Base-by-base conservation (phyloP, 2,329 filamentous ascomycete genomes). In the Colletotrichum sidae region DNA sequence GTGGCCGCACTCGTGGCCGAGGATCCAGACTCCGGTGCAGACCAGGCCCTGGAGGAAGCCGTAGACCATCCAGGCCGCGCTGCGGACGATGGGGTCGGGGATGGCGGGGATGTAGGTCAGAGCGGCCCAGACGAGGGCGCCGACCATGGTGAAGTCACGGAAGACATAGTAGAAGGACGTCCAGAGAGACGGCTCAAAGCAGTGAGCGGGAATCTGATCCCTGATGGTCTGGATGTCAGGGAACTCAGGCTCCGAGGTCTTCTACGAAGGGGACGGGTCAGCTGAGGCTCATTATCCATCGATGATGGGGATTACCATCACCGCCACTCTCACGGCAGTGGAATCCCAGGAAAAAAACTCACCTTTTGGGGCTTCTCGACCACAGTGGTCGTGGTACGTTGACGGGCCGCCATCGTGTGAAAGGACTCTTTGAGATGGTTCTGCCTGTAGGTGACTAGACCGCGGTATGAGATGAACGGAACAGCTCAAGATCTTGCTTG, bases 1-100 rank as follows among this genome's bases (percentile, higher is more conserved):
- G 75, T 92, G 90, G 55, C 90, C 90, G 74, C 87, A 90, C 75
- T 92, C 90, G 74, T 92, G 90, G 13, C 86, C 89, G 45, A 92
- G 79, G 69, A 90, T 89, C 90, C 90, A 92, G 70, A 92, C 78
- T 4, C 90, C 90, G 3, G 88, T 91, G 74, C 88, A 87, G 70
- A 90, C 78, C 35, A 90, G 83, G 55, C 90, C 89, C 77, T 91
- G 88, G 50, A 86, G 71, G 75, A 88, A 90, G 68, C 86, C 84
- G 75, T 92, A 92, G 47, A 77, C 74, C 37, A 79, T 77, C 87
- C 87, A 91, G 63, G 84, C 81, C 10, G 78, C 70, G 60, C 76
- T 71, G 64, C 85, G 84, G 51, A 82, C 72, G 65, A 72, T 71
- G 39, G 77, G 71, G 67, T 81, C 79, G 61, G 80, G 75, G 60